Evolutionary conservation across 176 grass and related monocot genomes (phyloP).

Genomic region (Miscanthus lutarioriparius): DNA sequence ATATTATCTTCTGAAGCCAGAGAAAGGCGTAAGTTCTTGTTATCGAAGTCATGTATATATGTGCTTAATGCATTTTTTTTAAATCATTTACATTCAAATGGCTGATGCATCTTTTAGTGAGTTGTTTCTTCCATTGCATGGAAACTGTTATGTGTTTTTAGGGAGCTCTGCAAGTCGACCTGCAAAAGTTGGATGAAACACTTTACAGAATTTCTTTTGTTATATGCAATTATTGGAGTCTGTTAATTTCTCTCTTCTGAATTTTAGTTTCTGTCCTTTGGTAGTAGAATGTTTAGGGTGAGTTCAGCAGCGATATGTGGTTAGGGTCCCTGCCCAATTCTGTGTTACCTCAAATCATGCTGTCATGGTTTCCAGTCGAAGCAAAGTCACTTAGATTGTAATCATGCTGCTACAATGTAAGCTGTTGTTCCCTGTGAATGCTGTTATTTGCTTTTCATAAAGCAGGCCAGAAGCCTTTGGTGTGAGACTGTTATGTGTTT

Average conservation of each 20-base stretch:
- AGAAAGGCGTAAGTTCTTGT: conserved; percentile 48
- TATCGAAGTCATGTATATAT: neutral
- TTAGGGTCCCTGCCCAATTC: neutral
- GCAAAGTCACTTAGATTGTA: neutral
- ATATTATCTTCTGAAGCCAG: conserved; percentile 85
- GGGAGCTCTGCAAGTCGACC: neutral
- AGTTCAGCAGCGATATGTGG: neutral
- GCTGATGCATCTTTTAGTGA: neutral
- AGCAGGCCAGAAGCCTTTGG: neutral
- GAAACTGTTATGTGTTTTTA: neutral
- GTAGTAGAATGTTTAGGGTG: neutral
- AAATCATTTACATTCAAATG: neutral
- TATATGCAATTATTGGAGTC: neutral
- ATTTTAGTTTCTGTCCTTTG: neutral
- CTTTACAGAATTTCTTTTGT: neutral
- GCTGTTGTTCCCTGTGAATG: neutral
- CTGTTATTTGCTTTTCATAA: neutral
- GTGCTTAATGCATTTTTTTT: conserved; percentile 8
- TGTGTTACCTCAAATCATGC: neutral
- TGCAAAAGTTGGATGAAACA: neutral
- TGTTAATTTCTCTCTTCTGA: neutral
- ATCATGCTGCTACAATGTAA: too few species aligned
- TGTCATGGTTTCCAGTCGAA: neutral
- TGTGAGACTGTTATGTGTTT: neutral
- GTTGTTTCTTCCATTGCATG: neutral